Conservation (phyloP, 2,329 filamentous ascomycete species). For the Cladosporium austrohemisphaericum region DNA sequence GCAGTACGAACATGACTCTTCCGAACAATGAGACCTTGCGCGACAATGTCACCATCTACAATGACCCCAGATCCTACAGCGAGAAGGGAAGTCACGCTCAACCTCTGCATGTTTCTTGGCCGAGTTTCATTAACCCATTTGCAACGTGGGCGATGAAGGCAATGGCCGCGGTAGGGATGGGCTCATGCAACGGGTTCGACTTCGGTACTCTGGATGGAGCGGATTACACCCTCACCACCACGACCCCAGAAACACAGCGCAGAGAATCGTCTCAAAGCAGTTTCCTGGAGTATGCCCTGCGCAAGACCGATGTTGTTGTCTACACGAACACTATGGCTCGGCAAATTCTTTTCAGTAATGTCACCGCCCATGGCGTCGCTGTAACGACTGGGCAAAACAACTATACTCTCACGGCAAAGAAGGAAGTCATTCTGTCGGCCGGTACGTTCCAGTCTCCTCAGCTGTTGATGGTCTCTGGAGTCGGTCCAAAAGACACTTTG, state of each 20-base stretch:
- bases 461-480: conserved; percentile 32
- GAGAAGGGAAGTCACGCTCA: conserved; percentile 16
- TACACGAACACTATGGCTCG: conserved; percentile 30
- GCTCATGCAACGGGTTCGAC: conserved; percentile 28
- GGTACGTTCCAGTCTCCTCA: conserved; percentile 44
- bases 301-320: conserved; percentile 25
- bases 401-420: conserved; percentile 29
- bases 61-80: conserved; percentile 25
- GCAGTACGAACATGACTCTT: conserved; percentile 19
- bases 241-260: conserved; percentile 4
- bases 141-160: conserved; percentile 28
- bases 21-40: conserved; percentile 19
- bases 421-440: conserved; percentile 44
- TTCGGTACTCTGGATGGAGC: conserved; percentile 23
- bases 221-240: conserved; percentile 16
- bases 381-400: conserved; percentile 16
- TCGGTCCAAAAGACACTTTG: conserved; percentile 31
- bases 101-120: conserved; percentile 32
- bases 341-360: background rate
- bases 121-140: conserved; percentile 28
- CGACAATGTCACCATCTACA: conserved; percentile 26
- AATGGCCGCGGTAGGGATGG: conserved; percentile 28
- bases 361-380: background rate
- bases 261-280: conserved; percentile 21
- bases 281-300: conserved; percentile 27